Evolutionary conservation across 768 basidiomycete species (phyloP).

Genomic region (Suillus subaureus): DNA sequence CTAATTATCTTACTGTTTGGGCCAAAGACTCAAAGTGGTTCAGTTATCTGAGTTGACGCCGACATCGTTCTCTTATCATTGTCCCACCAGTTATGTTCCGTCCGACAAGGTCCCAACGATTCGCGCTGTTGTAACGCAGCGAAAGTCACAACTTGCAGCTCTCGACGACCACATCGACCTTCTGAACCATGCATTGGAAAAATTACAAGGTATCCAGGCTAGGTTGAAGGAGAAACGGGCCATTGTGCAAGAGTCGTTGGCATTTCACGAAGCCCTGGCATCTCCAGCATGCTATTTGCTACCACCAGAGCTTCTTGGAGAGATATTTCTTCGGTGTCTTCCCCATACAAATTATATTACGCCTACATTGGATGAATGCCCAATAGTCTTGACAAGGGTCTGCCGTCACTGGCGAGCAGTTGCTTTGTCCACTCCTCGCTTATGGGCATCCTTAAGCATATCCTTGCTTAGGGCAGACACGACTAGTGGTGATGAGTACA

Average conservation of each 20-base stretch:
- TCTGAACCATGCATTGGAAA: slow-evolving; percentile 20
- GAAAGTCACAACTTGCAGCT: slow-evolving; percentile 22
- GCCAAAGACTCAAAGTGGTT: not conserved
- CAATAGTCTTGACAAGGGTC: slow-evolving; percentile 30
- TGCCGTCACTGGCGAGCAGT: slow-evolving; percentile 35
- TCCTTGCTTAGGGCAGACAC: slow-evolving; percentile 17
- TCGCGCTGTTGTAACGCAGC: slow-evolving; percentile 22
- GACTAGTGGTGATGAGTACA: slow-evolving; percentile 21
- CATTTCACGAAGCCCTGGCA: slow-evolving; percentile 25
- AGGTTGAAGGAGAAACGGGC: slow-evolving; percentile 21
- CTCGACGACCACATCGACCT: slow-evolving; percentile 22
- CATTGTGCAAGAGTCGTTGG: slow-evolving; percentile 23
- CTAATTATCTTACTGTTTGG: not conserved
- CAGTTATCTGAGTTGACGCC: slow-evolving; percentile 20
- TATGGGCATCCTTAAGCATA: slow-evolving; percentile 34
- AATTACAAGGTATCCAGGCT: slow-evolving; percentile 19
- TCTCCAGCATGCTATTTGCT: slow-evolving; percentile 25
- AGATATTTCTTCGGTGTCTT: slow-evolving; percentile 33
- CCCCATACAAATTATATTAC: slow-evolving; percentile 26
- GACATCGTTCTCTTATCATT: slow-evolving; percentile 19
- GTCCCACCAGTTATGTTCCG: slow-evolving; percentile 15
- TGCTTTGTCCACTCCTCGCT: slow-evolving; percentile 31
- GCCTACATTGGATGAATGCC: slow-evolving; percentile 22
- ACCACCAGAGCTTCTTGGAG: slow-evolving; percentile 30
- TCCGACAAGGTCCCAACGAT: slow-evolving; percentile 20